These are phyloP conservation scores for Globisporangium okanoganense DNA, from an alignment of 352 stramenopile genomes.

Conservation along the genomic window DNA sequence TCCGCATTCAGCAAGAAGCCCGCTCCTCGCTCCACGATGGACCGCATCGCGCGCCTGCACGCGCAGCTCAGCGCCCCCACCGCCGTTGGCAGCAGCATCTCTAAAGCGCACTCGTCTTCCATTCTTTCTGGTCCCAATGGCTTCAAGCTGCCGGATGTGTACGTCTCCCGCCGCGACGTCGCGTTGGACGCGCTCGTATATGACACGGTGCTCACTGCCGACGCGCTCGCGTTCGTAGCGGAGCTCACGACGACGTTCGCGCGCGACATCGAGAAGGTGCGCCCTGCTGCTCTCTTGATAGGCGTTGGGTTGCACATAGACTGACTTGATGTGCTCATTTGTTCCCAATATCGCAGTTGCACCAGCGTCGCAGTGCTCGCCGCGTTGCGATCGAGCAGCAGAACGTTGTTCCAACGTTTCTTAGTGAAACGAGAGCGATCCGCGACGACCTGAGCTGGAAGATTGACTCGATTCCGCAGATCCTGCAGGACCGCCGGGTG, in stretches of 20 bases:
- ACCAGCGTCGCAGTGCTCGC: conserved; percentile 46
- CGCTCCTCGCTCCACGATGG: conserved; percentile 18
- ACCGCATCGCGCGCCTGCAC: conserved; percentile 38
- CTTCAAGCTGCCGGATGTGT: conserved; percentile 14
- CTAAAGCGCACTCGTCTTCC: too few relatives aligned
- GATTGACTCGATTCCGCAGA: conserved; percentile 53
- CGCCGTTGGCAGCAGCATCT: not conserved
- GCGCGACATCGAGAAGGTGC: conserved; percentile 36
- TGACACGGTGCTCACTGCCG: conserved; percentile 73
- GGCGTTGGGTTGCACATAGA: not conserved
- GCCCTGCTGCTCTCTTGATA: not conserved
- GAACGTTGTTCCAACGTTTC: conserved; percentile 78
- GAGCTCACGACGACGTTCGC: conserved; percentile 80
- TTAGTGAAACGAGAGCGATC: conserved; percentile 57
- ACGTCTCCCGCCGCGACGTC: conserved; percentile 24
- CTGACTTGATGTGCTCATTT: too few relatives aligned
- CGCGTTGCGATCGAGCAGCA: conserved; percentile 63
- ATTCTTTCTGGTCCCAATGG: not conserved
- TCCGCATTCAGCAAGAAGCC: not conserved
- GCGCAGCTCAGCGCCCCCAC: conserved; percentile 23
- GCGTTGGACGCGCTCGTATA: conserved; percentile 30
- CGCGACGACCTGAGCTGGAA: conserved; percentile 60
- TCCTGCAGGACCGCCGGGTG: conserved; percentile 88
- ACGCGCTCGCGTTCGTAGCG: conserved; percentile 87
- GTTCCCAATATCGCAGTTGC: conserved; percentile 32